Base-by-base conservation (phyloP, 768 basidiomycete species). In the Scleroderma bovista region DNA sequence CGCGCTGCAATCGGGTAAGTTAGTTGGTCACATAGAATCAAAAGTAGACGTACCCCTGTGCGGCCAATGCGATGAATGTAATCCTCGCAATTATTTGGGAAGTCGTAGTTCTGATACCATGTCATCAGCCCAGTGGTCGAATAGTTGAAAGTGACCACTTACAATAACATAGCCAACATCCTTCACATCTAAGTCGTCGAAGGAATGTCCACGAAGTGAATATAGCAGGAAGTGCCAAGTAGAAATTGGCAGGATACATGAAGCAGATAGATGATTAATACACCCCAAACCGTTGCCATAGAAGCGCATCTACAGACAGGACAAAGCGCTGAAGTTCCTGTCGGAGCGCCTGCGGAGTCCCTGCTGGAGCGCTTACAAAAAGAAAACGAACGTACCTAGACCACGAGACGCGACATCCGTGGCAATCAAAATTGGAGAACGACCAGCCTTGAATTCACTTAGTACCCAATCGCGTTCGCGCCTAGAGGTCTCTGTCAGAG, bases 381-480 rank as follows among this genome's bases (percentile, higher is more conserved):
- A 68, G 67, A 60, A 76, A 65, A 64, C 55, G 54, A 53, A 93
- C 95, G 77, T 87, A 98, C 96, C 96, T 67, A 99, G 84, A 81
- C 95, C 95, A 83, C 95, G 94, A 67, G 93, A 96, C 53, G 95
- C 96, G 62, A 99, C 95, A 69, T 97, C 96, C 60, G 96, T 98
- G 72, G 96, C 96, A 64, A 98, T 91, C 65, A 99, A 79, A 69
- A 99, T 98, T 3, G 95, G 95, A 29, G 90, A 93, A 56, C 93
- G 88, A 61, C 96, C 93, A 48, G 92, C 87, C 74, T 98, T 98
- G 79, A 99, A 99, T 74, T 99, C 96, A 68, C 85, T 77, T 36
- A 99, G 76, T 44, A 98, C 96, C 96, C 96, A 99, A 66, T 99
- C 96, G 74, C 96, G 94, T 75, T 99, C 96, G 50, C 90, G 89